Percentiles rank a stretch among this genome's conserved stretches.
Conservation (phyloP, 345 rosid species). For the Eucalyptus camaldulensis region DNA sequence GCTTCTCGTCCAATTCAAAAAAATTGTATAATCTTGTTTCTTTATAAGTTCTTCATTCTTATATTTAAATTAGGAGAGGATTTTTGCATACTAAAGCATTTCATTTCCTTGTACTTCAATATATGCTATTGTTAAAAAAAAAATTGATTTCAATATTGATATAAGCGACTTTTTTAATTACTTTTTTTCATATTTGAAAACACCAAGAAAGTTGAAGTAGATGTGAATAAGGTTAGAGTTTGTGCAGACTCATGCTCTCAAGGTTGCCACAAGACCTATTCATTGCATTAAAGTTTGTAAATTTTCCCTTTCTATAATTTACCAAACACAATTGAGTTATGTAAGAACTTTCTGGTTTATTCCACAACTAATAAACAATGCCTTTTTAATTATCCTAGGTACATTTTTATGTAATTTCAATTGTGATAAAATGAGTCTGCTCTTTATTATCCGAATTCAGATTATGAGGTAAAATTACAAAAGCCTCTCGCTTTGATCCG, state of each 20-base stretch:
- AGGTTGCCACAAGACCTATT: not conserved
- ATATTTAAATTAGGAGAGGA: not conserved
- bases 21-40: not conserved
- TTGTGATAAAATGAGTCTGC: not conserved
- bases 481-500: accelerated
- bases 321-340: not conserved
- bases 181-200: not conserved
- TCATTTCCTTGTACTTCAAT: not conserved
- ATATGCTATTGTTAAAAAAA: not conserved
- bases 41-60: not conserved
- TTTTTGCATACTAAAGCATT: not conserved
- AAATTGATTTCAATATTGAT: not conserved
- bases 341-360: not conserved
- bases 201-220: too few species aligned
- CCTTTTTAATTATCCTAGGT: not conserved
- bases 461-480: too few species aligned
- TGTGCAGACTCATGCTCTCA: not conserved
- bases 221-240: too few species aligned
- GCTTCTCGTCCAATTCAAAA: not conserved
- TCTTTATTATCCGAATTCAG: too few species aligned
- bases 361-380: not conserved
- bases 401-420: not conserved
- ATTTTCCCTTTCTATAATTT: not conserved
- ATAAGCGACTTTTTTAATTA: not conserved
- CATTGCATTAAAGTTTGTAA: not conserved